Evolutionary conservation across 2,329 filamentous ascomycete genomes (phyloP).

Genomic region (Knoxdaviesia capensis): DNA sequence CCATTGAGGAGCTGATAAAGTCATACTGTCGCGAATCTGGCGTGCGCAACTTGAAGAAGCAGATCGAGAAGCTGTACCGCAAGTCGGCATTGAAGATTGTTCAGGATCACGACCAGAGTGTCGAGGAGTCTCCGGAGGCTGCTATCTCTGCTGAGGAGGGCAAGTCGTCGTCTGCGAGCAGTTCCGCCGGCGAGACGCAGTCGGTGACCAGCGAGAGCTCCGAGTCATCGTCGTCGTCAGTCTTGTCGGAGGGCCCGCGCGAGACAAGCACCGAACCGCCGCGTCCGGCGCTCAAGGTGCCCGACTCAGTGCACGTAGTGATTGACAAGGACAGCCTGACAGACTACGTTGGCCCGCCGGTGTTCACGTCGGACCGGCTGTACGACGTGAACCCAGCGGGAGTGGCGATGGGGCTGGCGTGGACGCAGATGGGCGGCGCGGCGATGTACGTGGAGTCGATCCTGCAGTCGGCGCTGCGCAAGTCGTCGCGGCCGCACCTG

Average conservation of each 20-base stretch:
- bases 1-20: constrained; percentile 93
- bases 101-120: constrained; percentile 75
- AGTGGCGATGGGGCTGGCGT: constrained; percentile 93
- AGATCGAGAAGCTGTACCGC: constrained; percentile 97
- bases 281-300: constrained; percentile 60
- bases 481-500: constrained; percentile 55
- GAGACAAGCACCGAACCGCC: constrained; percentile 51
- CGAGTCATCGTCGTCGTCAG: constrained; percentile 5
- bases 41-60: constrained; percentile 95
- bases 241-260: constrained; percentile 11
- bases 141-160: constrained; percentile 5
- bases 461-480: constrained; percentile 60
- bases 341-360: constrained; percentile 87
- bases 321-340: constrained; percentile 83
- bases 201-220: constrained; percentile 8
- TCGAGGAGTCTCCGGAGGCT: constrained; percentile 34
- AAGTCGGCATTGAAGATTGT: constrained; percentile 97
- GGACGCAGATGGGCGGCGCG: constrained; percentile 92
- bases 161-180: constrained; percentile 3
- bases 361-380: constrained; percentile 87
- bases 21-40: constrained; percentile 95
- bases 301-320: constrained; percentile 65
- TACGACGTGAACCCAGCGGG: constrained; percentile 88
- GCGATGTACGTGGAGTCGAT: constrained; percentile 97
- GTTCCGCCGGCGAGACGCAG: neutral